Base-by-base conservation (phyloP, 345 rosid genomes). In the Pistacia atlantica region DNA sequence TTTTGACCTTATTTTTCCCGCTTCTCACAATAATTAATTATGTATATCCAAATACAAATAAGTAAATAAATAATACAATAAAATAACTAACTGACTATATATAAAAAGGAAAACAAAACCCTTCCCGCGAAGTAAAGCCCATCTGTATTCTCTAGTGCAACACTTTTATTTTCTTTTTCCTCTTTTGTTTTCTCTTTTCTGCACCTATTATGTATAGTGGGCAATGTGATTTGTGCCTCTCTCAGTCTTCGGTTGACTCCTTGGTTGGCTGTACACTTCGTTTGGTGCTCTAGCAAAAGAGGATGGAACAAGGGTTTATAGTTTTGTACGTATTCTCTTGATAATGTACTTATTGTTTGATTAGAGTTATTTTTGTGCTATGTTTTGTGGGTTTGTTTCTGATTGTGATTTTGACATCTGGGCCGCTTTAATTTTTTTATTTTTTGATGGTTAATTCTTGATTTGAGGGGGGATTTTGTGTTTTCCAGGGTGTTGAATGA, bases 121-220 rank as follows among this genome's bases (percentile, higher is more conserved):
- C 66, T 58, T 72, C 66, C 75, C 66, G 75, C 66, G 8, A 59
- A 72, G 75, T 46, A 73, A 45, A 46, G 16, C 42, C 60, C 76
- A 3, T 42, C 46, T 8, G 1, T 7, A 42, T 31, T 31, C 33
- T 31, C 33, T 31, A 31, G 33, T 31, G 3, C 2, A 31, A 31
- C 33, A 31, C 33, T 31, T 31, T 31, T 31, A 31, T 42, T 42
- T 42, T 42, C 46, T 42, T 42, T 42, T 42, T 8, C 46, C 46
- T 6, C 42, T 4, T 5, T 42, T 42, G 46, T 42, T 42, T 25
- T 20, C 51, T 42, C 9, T 42, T 42, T 25, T 20, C 51, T 42
- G 22, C 54, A 66, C 69, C 18, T 54, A 5, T 16, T 13, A 54
- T 17, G 16, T 13, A 16, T 11, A 13, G 3, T 52, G 13, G 11